A percentile compares a stretch with the other conserved stretches of the same genome.
phyloP scores from a whole-genome alignment of 2,329 filamentous ascomycete genomes.

The Fusarium xyrophilum region DNA sequence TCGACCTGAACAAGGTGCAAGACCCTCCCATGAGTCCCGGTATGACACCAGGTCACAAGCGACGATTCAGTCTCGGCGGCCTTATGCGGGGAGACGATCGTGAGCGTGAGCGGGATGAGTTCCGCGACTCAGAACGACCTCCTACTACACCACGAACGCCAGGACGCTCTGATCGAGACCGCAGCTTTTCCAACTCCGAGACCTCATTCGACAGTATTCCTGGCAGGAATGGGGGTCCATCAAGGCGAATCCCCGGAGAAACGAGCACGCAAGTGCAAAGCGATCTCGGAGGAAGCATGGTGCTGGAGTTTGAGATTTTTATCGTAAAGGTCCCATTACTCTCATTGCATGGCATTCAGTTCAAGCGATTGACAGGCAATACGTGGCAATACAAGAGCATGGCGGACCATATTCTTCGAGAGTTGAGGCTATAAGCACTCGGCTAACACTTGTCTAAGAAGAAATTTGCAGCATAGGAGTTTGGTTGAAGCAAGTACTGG shows the following conservation, averaged over 20 bases:
- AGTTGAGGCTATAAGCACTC: constrained; percentile 81
- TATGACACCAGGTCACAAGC: constrained; percentile 66
- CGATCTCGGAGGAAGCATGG: constrained; percentile 83
- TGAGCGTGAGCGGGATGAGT: constrained; percentile 74
- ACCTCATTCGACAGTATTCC: constrained; percentile 78
- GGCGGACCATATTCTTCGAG: constrained; percentile 92
- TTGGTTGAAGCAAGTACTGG: constrained; percentile 5
- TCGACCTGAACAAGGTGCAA: constrained; percentile 78
- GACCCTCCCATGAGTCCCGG: constrained; percentile 68
- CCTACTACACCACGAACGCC: constrained; percentile 53
- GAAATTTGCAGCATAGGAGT: constrained; percentile 8
- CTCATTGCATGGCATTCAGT: constrained; percentile 93
- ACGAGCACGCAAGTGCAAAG: constrained; percentile 92
- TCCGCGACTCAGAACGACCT: constrained; percentile 63
- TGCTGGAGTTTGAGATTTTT: constrained; percentile 91
- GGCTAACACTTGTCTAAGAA: constrained; percentile 26
- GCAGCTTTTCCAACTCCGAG: constrained; percentile 86
- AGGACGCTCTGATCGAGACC: constrained; percentile 62
- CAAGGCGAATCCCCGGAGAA: constrained; percentile 75
- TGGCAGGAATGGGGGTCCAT: constrained; percentile 58
- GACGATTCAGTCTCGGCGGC: constrained; percentile 85
- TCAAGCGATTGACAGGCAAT: constrained; percentile 93
- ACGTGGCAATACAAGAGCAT: constrained; percentile 99
- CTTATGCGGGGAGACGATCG: constrained; percentile 63
- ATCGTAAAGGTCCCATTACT: constrained; percentile 97